Percentiles rank a stretch among this genome's conserved stretches.
Conservation (phyloP, 768 basidiomycete genomes). For the Lactarius quietus region DNA sequence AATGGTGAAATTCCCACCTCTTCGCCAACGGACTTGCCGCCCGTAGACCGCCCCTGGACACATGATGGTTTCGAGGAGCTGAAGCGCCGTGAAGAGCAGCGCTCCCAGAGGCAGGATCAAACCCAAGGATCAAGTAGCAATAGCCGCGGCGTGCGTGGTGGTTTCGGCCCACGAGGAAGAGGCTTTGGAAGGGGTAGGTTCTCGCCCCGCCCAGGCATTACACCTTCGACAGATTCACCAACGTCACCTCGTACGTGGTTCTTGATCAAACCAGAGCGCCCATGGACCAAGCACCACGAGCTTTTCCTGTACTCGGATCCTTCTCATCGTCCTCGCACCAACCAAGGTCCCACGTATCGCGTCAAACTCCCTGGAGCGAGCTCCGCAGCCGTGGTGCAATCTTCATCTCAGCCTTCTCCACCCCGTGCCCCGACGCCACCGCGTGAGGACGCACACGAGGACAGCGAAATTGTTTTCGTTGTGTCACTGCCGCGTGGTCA, state of each 20-base stretch:
- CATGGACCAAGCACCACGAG: conserved; percentile 84
- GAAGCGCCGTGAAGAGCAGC: conserved; percentile 67
- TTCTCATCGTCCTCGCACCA: conserved; percentile 53
- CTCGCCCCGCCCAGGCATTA: conserved; percentile 27
- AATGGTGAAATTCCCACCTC: conserved; percentile 28
- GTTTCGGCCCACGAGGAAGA: conserved; percentile 36
- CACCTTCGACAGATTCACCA: conserved; percentile 33
- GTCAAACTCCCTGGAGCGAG: conserved; percentile 57
- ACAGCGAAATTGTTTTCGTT: conserved; percentile 5
- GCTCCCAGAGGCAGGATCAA: conserved; percentile 38
- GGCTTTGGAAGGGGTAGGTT: conserved; percentile 43
- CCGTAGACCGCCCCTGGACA: conserved; percentile 70
- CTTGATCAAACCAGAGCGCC: conserved; percentile 69
- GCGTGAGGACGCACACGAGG: conserved; percentile 1
- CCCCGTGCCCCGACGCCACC: conserved; percentile 12
- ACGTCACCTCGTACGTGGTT: conserved; percentile 49
- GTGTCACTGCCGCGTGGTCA: conserved; percentile 14
- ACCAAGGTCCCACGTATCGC: conserved; percentile 51
- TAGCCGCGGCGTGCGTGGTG: conserved; percentile 45
- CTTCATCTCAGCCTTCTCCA: conserved; percentile 29
- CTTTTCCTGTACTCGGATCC: conserved; percentile 65
- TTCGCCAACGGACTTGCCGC: conserved; percentile 42
- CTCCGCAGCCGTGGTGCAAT: conserved; percentile 43
- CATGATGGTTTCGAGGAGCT: conserved; percentile 90
- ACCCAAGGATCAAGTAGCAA: conserved; percentile 47